A percentile compares a stretch with the other conserved stretches of the same genome.
Conservation (phyloP, 192 early-diverging fungal genomes). For the Linnemannia hyalina region DNA sequence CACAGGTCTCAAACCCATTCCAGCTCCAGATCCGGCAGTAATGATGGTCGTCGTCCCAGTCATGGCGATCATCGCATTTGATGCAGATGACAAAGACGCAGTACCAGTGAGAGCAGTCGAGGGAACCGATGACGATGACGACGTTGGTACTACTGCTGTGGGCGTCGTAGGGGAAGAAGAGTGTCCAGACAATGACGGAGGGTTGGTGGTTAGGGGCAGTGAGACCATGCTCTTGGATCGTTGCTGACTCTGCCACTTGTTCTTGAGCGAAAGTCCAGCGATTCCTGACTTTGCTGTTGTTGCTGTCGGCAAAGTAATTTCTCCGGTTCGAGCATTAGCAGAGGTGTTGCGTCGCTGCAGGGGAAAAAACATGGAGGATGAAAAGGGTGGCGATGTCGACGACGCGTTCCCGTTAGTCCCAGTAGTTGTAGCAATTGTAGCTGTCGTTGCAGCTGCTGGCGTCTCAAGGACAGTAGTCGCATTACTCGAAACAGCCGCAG, state of each 20-base stretch:
- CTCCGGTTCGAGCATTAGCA: neutral
- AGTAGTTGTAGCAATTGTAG: neutral
- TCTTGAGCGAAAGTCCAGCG: neutral
- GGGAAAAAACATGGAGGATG: neutral
- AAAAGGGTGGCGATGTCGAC: neutral
- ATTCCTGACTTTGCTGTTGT: neutral
- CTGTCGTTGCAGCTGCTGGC: neutral
- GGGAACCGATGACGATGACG: neutral
- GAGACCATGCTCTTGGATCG: constrained; percentile 35
- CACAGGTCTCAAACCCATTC: neutral
- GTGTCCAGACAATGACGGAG: neutral
- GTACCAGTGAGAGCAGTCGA: neutral
- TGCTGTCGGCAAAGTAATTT: neutral
- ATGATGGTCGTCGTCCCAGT: neutral
- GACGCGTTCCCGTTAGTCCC: neutral
- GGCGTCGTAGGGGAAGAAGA: too few relatives aligned
- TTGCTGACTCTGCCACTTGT: constrained; percentile 6
- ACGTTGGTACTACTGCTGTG: too few relatives aligned
- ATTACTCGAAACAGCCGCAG: neutral
- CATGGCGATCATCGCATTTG: neutral
- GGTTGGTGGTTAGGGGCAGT: neutral
- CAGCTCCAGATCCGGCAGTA: neutral
- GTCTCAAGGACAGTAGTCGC: neutral
- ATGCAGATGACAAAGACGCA: neutral
- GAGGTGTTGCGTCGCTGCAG: neutral